These are phyloP conservation scores for Backusella circina DNA, from an alignment of 192 early-diverging fungal species.

Conservation along the genomic window DNA sequence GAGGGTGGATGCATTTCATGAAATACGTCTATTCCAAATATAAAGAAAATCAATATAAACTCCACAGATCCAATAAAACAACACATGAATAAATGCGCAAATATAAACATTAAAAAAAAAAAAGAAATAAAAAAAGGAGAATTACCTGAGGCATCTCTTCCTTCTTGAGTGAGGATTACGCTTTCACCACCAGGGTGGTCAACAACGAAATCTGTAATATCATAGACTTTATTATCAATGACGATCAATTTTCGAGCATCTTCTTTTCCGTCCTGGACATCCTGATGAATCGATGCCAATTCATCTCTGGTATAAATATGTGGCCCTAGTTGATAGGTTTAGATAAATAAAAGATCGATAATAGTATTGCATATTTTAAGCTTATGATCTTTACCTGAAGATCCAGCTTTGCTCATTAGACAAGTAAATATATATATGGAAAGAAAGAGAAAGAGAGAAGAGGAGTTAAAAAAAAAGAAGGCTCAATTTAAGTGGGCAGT, in stretches of 20 bases:
- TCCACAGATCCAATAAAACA: background rate
- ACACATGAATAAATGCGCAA: background rate
- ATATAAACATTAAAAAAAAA: no score
- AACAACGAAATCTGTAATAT: constrained; percentile 66
- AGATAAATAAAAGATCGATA: background rate
- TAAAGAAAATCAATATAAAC: constrained; percentile 8
- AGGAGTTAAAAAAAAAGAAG: background rate
- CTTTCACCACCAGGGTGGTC: constrained; percentile 75
- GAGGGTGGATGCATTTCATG: constrained; percentile 70
- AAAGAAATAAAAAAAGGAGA: no score
- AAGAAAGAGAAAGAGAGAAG: background rate
- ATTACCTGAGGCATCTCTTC: constrained; percentile 69
- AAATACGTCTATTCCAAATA: constrained; percentile 55
- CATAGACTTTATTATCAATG: constrained; percentile 79
- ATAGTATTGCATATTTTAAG: no score
- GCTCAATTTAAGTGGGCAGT: background rate
- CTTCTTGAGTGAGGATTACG: constrained; percentile 73
- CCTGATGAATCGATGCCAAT: constrained; percentile 8
- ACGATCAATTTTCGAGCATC: constrained; percentile 51
- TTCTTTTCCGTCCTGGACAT: constrained; percentile 32
- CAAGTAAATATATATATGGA: background rate
- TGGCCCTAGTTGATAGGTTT: constrained; percentile 5
- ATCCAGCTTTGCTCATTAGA: background rate
- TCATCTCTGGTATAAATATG: constrained; percentile 22
- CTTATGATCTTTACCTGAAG: background rate